Conservation (phyloP, 371 early-diverging fungal genomes). For the Mortierella sp. region DNA sequence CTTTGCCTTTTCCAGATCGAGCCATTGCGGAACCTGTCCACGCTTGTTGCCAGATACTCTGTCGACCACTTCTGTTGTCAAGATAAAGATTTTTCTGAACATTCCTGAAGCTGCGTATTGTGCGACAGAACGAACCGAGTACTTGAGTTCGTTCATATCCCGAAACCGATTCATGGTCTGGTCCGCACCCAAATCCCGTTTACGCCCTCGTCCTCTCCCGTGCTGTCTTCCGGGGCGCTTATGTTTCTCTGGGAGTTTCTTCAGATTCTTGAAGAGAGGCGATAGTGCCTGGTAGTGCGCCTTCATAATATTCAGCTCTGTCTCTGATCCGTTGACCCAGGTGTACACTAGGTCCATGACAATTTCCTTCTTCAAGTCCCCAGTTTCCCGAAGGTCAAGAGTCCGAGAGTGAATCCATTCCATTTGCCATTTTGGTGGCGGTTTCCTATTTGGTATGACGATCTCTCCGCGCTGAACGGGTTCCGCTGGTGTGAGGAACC, state of each 20-base stretch:
- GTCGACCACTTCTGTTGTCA: constrained; percentile 30
- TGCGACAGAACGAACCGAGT: constrained; percentile 36
- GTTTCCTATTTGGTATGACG: not conserved
- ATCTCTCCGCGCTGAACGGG: constrained; percentile 13
- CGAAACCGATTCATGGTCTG: constrained; percentile 24
- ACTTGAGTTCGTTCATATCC: constrained; percentile 36
- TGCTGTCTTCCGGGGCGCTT: not conserved
- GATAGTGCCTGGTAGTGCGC: constrained; percentile 17
- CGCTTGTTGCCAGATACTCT: not conserved
- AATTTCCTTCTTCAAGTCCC: not conserved
- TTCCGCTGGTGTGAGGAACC: not conserved
- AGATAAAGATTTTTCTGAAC: constrained; percentile 29
- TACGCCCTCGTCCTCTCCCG: not conserved
- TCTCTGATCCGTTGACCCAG: constrained; percentile 53
- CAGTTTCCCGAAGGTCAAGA: constrained; percentile 3
- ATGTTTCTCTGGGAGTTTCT: not conserved
- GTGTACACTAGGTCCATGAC: constrained; percentile 44
- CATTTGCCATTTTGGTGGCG: constrained; percentile 3
- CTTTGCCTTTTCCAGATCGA: constrained; percentile 17
- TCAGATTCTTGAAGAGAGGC: constrained; percentile 10
- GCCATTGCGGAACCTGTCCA: constrained; percentile 39
- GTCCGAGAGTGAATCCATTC: constrained; percentile 19
- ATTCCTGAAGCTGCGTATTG: constrained; percentile 13
- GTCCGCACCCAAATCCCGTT: not conserved
- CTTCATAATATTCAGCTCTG: constrained; percentile 15